A percentile compares a stretch with the other conserved stretches of the same genome.
These are phyloP conservation scores for Chrysanthemum makinoi DNA, from an alignment of 129 eudicot genomes.

Conservation along the genomic window DNA sequence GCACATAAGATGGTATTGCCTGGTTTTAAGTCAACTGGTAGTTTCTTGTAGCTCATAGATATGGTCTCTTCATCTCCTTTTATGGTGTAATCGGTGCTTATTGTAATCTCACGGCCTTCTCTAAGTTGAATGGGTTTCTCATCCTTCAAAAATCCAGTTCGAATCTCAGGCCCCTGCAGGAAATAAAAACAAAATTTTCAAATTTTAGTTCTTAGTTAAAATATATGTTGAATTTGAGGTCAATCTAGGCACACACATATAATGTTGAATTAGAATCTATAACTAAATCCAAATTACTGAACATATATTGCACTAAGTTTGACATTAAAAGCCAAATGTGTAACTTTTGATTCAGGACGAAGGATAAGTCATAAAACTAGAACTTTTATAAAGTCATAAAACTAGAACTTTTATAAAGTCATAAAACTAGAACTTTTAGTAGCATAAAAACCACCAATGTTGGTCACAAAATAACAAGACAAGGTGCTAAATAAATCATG, in stretches of 20 bases:
- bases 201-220: not conserved
- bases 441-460: not conserved
- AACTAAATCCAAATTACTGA: not conserved
- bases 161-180: conserved; percentile 93
- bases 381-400: too few relatives aligned
- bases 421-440: too few relatives aligned
- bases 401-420: too few relatives aligned
- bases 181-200: not conserved
- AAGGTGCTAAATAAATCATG: not conserved
- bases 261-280: not conserved
- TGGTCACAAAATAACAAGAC: not conserved
- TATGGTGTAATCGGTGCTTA: conserved; percentile 77
- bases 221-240: not conserved
- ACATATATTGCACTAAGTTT: not conserved
- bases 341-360: not conserved
- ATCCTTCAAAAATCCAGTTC: conserved; percentile 78
- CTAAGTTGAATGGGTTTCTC: conserved; percentile 82
- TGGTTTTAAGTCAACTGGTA: conserved; percentile 78
- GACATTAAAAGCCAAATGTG: not conserved
- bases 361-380: not conserved
- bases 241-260: not conserved
- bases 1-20: conserved; percentile 84
- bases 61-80: conserved; percentile 71
- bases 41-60: conserved; percentile 88
- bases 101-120: conserved; percentile 79